Evolutionary conservation across 345 rosid genomes (phyloP), one percentile per base, ranked within the genome.

Genomic region (Laguncularia racemosa): DNA sequence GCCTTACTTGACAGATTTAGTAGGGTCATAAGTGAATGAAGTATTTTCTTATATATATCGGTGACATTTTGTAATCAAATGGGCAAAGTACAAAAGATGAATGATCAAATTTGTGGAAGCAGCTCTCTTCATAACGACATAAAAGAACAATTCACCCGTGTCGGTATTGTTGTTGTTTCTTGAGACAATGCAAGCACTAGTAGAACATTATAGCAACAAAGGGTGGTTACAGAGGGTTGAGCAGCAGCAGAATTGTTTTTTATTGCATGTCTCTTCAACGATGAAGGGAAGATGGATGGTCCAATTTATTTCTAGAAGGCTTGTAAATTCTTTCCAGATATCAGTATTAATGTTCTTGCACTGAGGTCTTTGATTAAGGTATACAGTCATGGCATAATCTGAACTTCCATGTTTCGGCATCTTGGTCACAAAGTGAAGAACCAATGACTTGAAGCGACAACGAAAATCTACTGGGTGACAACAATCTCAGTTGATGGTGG

Each of bases 151-250:
- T 93, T 84, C 76, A 84, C 95, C 21, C 91, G 95, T 20, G 97
- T 89, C 62, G 97, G 97, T 66, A 97, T 96, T 71, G 99, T 89
- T 69, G 99, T 96, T 1, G 99, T 93, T 21, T 23, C 44, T 43
- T 20, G 14, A 93, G 99, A 87, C 87, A 65, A 93, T 93, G 99
- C 99, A 93, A 93, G 99, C 84, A 21, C 81, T 93, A 66, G 99
- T 93, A 48, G 96, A 87, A 69, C 95, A 93, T 70, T 93, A 93
- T 68, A 93, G 99, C 73, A 79, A 83, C 75, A 83, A 82, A 81
- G 97, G 99, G 60, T 93, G 99, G 99, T 78, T 93, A 69, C 91
- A 80, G 68, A 80, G 99, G 79, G 95, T 93, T 65, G 97, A 93
- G 74, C 99, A 93, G n/a, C n/a, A n/a, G n/a, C n/a, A n/a, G n/a